Evolutionary conservation across 2,329 filamentous ascomycete genomes (phyloP), one percentile per base, ranked within the genome.

Genomic region (Cladosporium cucumerinum): DNA sequence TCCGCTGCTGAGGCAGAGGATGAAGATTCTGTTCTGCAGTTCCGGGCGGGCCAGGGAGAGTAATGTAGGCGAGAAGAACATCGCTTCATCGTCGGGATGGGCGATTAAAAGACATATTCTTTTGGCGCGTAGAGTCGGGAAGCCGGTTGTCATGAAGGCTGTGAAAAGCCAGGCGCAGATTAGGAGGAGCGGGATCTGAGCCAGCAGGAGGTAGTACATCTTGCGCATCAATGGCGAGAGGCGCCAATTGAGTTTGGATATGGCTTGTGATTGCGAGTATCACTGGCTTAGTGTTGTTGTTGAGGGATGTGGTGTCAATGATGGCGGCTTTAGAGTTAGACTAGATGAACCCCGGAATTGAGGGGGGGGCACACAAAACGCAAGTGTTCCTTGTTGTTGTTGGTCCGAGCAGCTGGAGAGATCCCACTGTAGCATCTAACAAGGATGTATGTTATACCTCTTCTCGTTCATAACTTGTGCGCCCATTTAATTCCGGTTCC

Each of bases 31-130:
- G 79, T 99, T 98, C 4, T 91, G 90, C 23, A 89, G 83, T 66
- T 88, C 86, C 4, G 92, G 92, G 16, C 86, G 83, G 21, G 93
- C 94, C 65, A 99, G 85, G n/a, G 91, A 88, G 71, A 96, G 84
- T 16, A 98, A 83, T 0, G 92, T 91, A 0, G 95, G 95, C 68
- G 93, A 88, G 79, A 99, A 99, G 84, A 99, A 99, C 95, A 99
- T 99, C 77, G 94, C 95, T 82, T 99, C 95, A 74, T 99, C 95
- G 79, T 99, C 95, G 0, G 95, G 95, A 80, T 99, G 95, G 25
- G 95, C 95, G 73, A 99, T 98, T 63, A 99, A 83, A 62, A 99
- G 85, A 76, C 91, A 90, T 74, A 99, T 92, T 73, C 91, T 88
- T 84, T 96, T 96, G 81, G 92, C 89, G 71, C 82, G 83, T 68